These are phyloP conservation scores for Silene latifolia DNA, from an alignment of 148 eudicot species.

Conservation along the genomic window DNA sequence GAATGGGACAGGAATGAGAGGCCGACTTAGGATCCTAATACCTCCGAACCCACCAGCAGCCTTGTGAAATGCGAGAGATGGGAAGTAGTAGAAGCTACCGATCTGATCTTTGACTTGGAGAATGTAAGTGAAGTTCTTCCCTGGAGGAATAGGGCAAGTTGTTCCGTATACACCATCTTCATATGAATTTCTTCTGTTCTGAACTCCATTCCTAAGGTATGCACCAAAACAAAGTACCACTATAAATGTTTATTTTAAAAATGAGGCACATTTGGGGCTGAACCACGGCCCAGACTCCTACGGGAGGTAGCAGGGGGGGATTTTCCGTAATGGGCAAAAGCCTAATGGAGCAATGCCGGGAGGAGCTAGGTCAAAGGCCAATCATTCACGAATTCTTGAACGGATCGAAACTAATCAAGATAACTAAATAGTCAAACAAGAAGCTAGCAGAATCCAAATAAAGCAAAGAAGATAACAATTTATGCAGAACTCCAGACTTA, in stretches of 20 bases:
- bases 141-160: conserved; percentile 99
- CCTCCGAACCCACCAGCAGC: conserved; percentile 98
- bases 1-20: conserved; percentile 82
- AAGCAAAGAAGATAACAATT: neutral
- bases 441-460: neutral
- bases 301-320: too few species aligned
- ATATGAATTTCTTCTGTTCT: conserved; percentile 80
- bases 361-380: too few species aligned
- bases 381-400: too few species aligned
- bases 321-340: too few species aligned
- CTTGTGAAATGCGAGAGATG: conserved; percentile 84
- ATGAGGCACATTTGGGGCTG: too few species aligned
- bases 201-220: conserved; percentile 68
- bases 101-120: conserved; percentile 97
- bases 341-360: too few species aligned
- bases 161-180: conserved; percentile 95
- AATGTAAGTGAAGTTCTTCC: conserved; percentile 81
- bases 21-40: conserved; percentile 80
- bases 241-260: neutral
- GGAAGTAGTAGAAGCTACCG: conserved; percentile 92
- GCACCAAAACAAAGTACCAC: conserved; percentile 5
- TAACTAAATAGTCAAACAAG: neutral
- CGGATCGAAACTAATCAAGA: neutral
- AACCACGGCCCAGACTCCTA: too few species aligned
- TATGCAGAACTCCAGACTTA: neutral